phyloP scores from a whole-genome alignment of 164 flowering plant genomes.

The Vitis amurensis region DNA sequence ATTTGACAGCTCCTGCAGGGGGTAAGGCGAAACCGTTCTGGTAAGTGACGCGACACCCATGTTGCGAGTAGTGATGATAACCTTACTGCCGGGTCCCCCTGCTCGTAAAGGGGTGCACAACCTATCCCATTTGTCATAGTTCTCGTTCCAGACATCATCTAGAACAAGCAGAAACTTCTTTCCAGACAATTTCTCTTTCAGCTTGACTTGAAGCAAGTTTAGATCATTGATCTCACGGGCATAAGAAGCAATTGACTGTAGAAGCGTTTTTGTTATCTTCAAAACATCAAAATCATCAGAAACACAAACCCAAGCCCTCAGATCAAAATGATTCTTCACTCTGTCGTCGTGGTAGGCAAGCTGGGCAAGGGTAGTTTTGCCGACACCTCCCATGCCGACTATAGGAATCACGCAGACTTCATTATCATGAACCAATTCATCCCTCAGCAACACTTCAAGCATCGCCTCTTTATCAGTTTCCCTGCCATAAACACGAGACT shows the following conservation, averaged over 20 bases:
- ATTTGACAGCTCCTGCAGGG: background rate
- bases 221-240: background rate
- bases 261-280: constrained; percentile 1
- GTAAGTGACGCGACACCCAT: background rate
- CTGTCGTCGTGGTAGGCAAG: constrained; percentile 10
- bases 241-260: background rate
- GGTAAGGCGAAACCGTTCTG: background rate
- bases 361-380: constrained; percentile 25
- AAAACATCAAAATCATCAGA: constrained; percentile 12
- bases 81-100: constrained; percentile 3
- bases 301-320: constrained; percentile 18
- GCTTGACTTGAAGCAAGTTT: constrained; percentile 2
- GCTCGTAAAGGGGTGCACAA: background rate
- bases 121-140: background rate
- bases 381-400: constrained; percentile 21
- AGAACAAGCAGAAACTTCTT: constrained; percentile 19
- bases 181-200: background rate
- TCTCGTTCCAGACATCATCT: constrained; percentile 31
- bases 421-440: background rate
- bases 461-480: constrained; percentile 16
- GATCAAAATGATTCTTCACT: constrained; percentile 3
- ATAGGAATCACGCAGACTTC: constrained; percentile 16
- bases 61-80: constrained; percentile 9
- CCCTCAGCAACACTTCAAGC: constrained; percentile 1
- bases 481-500: constrained; percentile 17